A percentile compares a stretch with the other conserved stretches of the same genome.
Evolutionary conservation across 371 early-diverging fungal species (phyloP).

Genomic region (Mucor sp.): DNA sequence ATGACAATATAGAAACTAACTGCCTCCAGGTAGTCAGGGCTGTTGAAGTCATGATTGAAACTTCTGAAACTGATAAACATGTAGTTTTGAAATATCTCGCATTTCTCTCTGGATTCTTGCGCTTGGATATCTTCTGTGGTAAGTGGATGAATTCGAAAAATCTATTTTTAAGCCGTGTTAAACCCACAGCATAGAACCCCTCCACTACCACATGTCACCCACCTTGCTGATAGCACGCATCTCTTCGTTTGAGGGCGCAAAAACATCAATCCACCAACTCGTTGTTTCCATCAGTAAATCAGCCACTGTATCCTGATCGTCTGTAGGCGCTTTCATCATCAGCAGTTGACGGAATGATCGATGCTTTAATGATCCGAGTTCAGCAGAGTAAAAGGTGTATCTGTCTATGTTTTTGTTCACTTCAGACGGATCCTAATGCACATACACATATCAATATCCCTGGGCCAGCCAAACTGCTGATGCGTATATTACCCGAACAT

Average conservation of each 20-base stretch:
- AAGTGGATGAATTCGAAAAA: constrained; percentile 72
- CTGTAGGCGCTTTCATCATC: constrained; percentile 8
- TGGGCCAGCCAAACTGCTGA: not conserved
- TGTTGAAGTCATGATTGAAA: constrained; percentile 72
- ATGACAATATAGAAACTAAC: constrained; percentile 87
- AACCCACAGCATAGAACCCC: not conserved
- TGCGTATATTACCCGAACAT: constrained; percentile 19
- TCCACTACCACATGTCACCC: constrained; percentile 2
- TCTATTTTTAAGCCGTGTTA: constrained; percentile 23
- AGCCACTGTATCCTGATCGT: constrained; percentile 28
- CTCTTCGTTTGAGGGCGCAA: constrained; percentile 79
- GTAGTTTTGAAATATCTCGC: constrained; percentile 90
- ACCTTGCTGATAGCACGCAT: constrained; percentile 73
- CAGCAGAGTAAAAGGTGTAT: constrained; percentile 61
- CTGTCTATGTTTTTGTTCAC: constrained; percentile 38
- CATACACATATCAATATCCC: not conserved
- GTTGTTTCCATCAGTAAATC: constrained; percentile 46
- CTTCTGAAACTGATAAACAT: constrained; percentile 89
- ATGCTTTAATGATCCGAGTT: constrained; percentile 52
- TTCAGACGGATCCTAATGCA: constrained; percentile 33
- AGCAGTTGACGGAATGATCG: constrained; percentile 51
- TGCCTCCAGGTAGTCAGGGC: constrained; percentile 74
- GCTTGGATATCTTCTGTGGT: constrained; percentile 75
- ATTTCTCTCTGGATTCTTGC: constrained; percentile 91
- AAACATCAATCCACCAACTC: constrained; percentile 90